A percentile compares a stretch with the other conserved stretches of the same genome.
Conservation (phyloP, 2,329 filamentous ascomycete species). For the Aspergillus texensis region DNA sequence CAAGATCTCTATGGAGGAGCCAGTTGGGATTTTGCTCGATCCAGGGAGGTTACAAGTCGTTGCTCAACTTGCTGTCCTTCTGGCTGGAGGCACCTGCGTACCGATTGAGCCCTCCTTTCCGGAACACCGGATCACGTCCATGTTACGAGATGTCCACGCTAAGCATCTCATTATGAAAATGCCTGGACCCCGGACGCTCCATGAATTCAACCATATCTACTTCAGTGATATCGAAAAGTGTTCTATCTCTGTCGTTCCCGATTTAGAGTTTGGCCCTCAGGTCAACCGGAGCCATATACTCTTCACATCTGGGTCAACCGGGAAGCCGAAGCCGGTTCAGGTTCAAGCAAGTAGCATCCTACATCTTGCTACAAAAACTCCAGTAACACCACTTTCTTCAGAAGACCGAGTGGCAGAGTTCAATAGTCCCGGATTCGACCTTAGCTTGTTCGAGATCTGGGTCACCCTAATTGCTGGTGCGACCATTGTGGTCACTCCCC, state of each 20-base stretch:
- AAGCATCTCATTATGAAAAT: slow-evolving; percentile 7
- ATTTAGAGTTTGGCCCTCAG: not conserved
- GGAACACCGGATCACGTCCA: not conserved
- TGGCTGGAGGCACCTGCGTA: slow-evolving; percentile 7
- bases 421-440: slow-evolving; percentile 18
- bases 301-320: slow-evolving; percentile 69
- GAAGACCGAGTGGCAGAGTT: slow-evolving; percentile 15
- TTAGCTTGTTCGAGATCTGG: slow-evolving; percentile 21
- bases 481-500: slow-evolving; percentile 11
- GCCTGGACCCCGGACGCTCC: not conserved
- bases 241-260: not conserved
- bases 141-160: slow-evolving; percentile 8
- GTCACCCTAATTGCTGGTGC: slow-evolving; percentile 13
- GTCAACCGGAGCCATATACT: slow-evolving; percentile 31
- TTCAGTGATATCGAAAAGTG: not conserved
- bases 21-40: slow-evolving; percentile 5
- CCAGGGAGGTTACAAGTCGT: slow-evolving; percentile 3
- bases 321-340: slow-evolving; percentile 75
- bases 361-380: slow-evolving; percentile 7
- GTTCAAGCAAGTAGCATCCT: slow-evolving; percentile 60
- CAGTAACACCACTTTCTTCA: slow-evolving; percentile 9
- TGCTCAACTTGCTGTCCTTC: slow-evolving; percentile 5
- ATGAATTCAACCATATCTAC: not conserved
- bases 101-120: slow-evolving; percentile 10
- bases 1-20: not conserved